Conservation (phyloP, 805 yeast species). For the Lipomyces mesembrius region DNA sequence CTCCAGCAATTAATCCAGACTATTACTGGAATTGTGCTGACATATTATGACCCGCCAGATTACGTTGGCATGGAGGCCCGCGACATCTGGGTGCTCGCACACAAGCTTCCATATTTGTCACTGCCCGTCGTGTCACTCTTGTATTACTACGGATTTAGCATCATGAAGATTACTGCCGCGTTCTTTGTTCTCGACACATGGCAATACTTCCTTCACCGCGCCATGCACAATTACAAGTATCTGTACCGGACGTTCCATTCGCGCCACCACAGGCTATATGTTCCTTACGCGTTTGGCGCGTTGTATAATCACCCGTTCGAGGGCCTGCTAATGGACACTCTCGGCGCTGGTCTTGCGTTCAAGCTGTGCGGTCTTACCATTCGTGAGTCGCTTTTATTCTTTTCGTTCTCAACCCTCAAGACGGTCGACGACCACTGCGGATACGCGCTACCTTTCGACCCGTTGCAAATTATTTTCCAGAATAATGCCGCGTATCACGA, state of each 20-base stretch:
- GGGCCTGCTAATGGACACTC: constrained; percentile 88
- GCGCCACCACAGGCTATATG: constrained; percentile 90
- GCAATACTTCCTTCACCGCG: constrained; percentile 90
- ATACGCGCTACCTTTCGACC: constrained; percentile 89
- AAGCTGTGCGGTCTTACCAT: constrained; percentile 65
- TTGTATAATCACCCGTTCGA: constrained; percentile 92
- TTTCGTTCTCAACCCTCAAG: constrained; percentile 88
- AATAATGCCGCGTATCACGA: constrained; percentile 96
- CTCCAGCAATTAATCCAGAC: constrained; percentile 86
- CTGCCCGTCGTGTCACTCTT: constrained; percentile 53
- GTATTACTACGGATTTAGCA: constrained; percentile 69
- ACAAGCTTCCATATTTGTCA: constrained; percentile 53
- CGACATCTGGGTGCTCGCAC: constrained; percentile 51
- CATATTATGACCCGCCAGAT: constrained; percentile 56
- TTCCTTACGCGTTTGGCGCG: constrained; percentile 97
- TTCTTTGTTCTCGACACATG: constrained; percentile 85
- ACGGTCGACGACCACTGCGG: constrained; percentile 99
- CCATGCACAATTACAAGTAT: constrained; percentile 81
- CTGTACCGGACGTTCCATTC: constrained; percentile 86
- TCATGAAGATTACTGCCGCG: constrained; percentile 61
- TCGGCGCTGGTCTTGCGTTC: constrained; percentile 87
- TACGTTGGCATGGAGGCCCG: constrained; percentile 31
- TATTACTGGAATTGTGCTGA: constrained; percentile 62
- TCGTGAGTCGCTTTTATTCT: constrained; percentile 75
- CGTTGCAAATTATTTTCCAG: constrained; percentile 88